A percentile compares a stretch with the other conserved stretches of the same genome.
These are phyloP conservation scores for Verticillium alfalfae DNA, from an alignment of 2,329 filamentous ascomycete species.

Conservation along the genomic window DNA sequence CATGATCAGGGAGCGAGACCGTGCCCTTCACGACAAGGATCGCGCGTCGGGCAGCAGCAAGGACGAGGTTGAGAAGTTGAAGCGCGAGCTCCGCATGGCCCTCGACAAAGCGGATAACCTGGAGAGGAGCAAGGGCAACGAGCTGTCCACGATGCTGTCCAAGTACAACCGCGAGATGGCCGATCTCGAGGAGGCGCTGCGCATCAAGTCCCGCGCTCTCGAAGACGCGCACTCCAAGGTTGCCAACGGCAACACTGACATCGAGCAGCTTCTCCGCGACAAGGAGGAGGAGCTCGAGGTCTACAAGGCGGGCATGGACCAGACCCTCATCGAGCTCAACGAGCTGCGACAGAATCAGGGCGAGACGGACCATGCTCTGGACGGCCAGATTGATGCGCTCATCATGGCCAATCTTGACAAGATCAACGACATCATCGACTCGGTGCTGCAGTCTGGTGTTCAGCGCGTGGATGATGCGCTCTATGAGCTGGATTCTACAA, in stretches of 20 bases:
- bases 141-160: conserved; percentile 87
- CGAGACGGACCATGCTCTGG: conserved; percentile 73
- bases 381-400: conserved; percentile 86
- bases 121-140: conserved; percentile 88
- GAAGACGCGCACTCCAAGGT: conserved; percentile 78
- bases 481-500: conserved; percentile 94
- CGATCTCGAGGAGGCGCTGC: conserved; percentile 86
- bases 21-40: conserved; percentile 90
- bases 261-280: conserved; percentile 79
- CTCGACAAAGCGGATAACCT: conserved; percentile 87
- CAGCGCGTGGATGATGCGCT: conserved; percentile 92
- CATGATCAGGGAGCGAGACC: conserved; percentile 95
- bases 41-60: conserved; percentile 78
- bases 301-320: conserved; percentile 96
- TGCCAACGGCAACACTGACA: conserved; percentile 75
- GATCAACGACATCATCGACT: conserved; percentile 97
- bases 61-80: conserved; percentile 91
- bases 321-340: conserved; percentile 87
- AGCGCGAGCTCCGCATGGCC: conserved; percentile 87
- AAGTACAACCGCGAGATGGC: conserved; percentile 98
- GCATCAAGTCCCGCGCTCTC: conserved; percentile 80
- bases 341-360: conserved; percentile 73
- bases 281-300: conserved; percentile 98
- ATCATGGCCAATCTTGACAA: conserved; percentile 83
- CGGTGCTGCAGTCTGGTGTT: conserved; percentile 87